A percentile compares a stretch with the other conserved stretches of the same genome.
Conservation (phyloP, 1,284 basidiomycete species). For the Puccinia coronata region DNA sequence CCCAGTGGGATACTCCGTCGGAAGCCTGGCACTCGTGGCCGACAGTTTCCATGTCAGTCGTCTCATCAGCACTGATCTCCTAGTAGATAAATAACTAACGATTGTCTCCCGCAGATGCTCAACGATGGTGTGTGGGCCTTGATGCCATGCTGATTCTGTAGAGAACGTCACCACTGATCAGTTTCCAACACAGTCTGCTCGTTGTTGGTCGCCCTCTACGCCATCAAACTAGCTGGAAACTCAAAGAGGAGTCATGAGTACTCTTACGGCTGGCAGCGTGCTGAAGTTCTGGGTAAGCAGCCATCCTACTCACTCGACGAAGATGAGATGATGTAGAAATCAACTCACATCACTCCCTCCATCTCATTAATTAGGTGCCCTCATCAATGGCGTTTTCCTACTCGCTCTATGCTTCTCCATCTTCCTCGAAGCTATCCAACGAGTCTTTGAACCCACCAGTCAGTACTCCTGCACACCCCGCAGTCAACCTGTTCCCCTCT, state of each 20-base stretch:
- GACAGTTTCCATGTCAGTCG: constrained; percentile 91
- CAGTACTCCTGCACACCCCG: constrained; percentile 21
- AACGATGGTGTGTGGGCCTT: constrained; percentile 45
- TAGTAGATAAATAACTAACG: background rate
- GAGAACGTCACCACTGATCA: constrained; percentile 39
- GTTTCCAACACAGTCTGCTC: constrained; percentile 71
- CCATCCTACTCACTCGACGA: too few species aligned
- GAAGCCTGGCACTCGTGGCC: constrained; percentile 69
- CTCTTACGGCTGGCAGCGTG: constrained; percentile 95
- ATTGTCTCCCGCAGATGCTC: constrained; percentile 47
- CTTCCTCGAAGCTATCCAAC: constrained; percentile 84
- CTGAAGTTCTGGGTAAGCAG: constrained; percentile 84
- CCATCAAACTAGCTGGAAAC: constrained; percentile 59
- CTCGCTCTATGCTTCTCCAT: constrained; percentile 95
- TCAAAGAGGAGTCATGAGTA: constrained; percentile 66
- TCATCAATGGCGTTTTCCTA: constrained; percentile 95
- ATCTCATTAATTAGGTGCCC: constrained; percentile 54
- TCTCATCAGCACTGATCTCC: background rate
- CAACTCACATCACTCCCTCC: background rate
- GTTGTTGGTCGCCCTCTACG: constrained; percentile 89
- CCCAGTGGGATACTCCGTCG: constrained; percentile 63
- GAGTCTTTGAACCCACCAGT: constrained; percentile 57
- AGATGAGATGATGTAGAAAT: background rate
- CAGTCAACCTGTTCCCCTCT: constrained; percentile 6
- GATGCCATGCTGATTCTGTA: constrained; percentile 52